Evolutionary conservation across 257 asterid genomes (phyloP).

Genomic region (Anisodus acutangulus): DNA sequence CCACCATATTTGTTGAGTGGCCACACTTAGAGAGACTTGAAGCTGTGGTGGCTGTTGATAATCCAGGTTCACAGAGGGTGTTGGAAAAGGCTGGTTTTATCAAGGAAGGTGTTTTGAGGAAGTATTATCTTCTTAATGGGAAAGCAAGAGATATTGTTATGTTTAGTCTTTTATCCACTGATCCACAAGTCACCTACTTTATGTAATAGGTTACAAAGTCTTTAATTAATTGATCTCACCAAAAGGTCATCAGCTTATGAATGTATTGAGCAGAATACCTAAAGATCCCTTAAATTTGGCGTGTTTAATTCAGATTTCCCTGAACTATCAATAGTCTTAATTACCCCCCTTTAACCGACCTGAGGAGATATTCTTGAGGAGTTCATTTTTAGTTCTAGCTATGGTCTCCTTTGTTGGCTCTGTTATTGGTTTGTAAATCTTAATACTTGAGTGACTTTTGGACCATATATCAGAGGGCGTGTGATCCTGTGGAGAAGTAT

Average conservation of each 20-base stretch:
- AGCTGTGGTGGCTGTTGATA: slow-evolving; percentile 67
- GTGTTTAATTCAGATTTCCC: no score
- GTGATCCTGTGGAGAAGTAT: no score
- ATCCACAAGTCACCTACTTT: slow-evolving; percentile 44
- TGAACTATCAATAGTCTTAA: no score
- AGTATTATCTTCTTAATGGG: slow-evolving; percentile 68
- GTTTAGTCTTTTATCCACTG: slow-evolving; percentile 64
- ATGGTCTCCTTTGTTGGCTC: background rate
- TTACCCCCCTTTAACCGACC: no score
- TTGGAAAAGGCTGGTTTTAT: slow-evolving; percentile 74
- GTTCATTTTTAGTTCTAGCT: slow-evolving; percentile 41
- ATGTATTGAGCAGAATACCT: no score
- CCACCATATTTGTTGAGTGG: slow-evolving; percentile 60
- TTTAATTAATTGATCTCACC: no score
- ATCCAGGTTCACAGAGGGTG: slow-evolving; percentile 73
- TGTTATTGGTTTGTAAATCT: background rate
- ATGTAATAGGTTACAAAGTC: background rate
- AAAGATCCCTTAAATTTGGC: no score
- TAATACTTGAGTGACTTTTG: background rate
- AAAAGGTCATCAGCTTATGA: no score
- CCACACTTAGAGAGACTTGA: slow-evolving; percentile 66
- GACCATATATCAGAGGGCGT: background rate
- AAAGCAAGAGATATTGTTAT: slow-evolving; percentile 55
- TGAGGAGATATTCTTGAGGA: slow-evolving; percentile 49
- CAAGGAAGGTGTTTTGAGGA: slow-evolving; percentile 72